A percentile compares a stretch with the other conserved stretches of the same genome.
Evolutionary conservation across 1,284 basidiomycete species (phyloP).

Genomic region (Phenoliferia sp.): DNA sequence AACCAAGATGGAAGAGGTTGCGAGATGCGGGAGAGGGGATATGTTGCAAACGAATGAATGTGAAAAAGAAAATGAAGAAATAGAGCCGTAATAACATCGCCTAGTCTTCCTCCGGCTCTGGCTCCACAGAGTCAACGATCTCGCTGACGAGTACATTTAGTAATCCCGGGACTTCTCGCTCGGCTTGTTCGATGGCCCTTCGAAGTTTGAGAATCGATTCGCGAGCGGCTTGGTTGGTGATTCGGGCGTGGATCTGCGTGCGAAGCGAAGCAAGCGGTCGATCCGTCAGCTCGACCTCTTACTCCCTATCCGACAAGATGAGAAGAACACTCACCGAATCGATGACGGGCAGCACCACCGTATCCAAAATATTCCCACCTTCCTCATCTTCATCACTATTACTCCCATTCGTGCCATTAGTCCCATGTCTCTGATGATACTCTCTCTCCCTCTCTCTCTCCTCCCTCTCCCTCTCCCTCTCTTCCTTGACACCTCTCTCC

Average conservation of each 20-base stretch:
- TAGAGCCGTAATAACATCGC: neutral
- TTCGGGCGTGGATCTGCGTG: conserved; percentile 73
- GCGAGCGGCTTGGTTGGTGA: conserved; percentile 79
- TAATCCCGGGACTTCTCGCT: conserved; percentile 57
- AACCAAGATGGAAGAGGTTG: no score
- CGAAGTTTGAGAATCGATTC: conserved; percentile 75
- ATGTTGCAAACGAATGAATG: neutral
- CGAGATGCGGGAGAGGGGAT: no score
- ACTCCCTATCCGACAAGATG: neutral
- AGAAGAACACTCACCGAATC: conserved; percentile 62
- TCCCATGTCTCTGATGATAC: conserved; percentile 54
- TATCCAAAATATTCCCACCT: conserved; percentile 83
- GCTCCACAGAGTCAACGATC: conserved; percentile 44
- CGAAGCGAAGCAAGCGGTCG: neutral
- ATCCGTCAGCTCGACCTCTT: neutral
- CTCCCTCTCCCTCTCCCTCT: neutral
- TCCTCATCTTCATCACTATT: conserved; percentile 56
- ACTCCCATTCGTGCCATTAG: conserved; percentile 11
- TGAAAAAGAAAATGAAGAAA: neutral
- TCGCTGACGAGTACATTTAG: conserved; percentile 46
- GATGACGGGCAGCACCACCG: conserved; percentile 87
- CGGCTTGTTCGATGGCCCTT: conserved; percentile 84
- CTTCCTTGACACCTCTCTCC: neutral
- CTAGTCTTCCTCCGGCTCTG: conserved; percentile 21
- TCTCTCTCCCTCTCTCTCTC: conserved; percentile 39